Evolutionary conservation across 2,329 filamentous ascomycete genomes (phyloP), one percentile per base, ranked within the genome.

Genomic region (Penicillium polonicum): DNA sequence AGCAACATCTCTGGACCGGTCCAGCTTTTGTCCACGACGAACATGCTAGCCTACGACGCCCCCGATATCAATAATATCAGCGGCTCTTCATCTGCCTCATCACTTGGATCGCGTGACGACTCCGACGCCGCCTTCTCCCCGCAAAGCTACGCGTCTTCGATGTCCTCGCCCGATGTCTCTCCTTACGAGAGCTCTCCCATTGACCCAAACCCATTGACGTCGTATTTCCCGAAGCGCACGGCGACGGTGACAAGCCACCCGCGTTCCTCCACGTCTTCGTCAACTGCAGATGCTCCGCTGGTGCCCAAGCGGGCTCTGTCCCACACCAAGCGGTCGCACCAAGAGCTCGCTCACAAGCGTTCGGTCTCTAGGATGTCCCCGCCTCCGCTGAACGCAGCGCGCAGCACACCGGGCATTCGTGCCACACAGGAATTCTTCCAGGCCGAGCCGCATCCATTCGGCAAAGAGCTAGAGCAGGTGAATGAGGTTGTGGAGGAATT

Each of bases 401-500:
- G 67, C 54, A 70, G 65, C 70, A 64, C 73, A 67, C 70, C 72
- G 50, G 57, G 67, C 0, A 61, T 70, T 12, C 73, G 73, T 27
- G 65, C 66, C 17, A 69, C 70, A 25, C 68, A 72, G 36, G 76
- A 78, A n/a, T 68, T 74, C 43, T 76, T 76, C 63, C 66, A 70
- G 27, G 60, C 69, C 2, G 70, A 73, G 35, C 61, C 65, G 19
- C 85, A 94, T 72, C 93, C 93, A 0, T 97, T 97, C 68, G 91
- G 91, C 52, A 87, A 88, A 50, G 94, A 99, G 76, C 80, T 97
- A 52, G 91, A 91, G 56, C 89, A 97, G 76, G 90, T 97, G 25
- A 91, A 92, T 52, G 94, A 97, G 76, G 84, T 97, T 17, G 93
- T 89, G 0, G 94, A 97, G 76, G 92, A 97, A 75, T 93, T 91